A percentile compares a stretch with the other conserved stretches of the same genome.
Conservation (phyloP, 2,329 filamentous ascomycete species). For the Uncinocarpus reesii region DNA sequence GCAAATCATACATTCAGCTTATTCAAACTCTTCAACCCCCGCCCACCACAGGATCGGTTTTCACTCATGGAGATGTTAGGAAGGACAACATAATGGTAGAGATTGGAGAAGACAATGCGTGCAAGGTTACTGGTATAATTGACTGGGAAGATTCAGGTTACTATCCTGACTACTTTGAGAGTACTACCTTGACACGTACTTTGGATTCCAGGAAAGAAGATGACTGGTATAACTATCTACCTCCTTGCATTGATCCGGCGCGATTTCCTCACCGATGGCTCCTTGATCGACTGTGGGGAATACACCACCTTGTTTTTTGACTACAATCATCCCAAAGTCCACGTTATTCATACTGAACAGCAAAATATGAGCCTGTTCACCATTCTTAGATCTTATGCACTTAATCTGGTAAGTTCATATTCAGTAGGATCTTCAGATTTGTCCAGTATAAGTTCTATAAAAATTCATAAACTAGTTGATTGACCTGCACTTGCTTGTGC, state of each 20-base stretch:
- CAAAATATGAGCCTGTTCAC: no score
- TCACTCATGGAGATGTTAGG: conserved; percentile 15
- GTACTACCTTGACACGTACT: conserved; percentile 19
- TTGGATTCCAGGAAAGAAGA: conserved; percentile 15
- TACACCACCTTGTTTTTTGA: no score
- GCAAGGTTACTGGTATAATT: conserved; percentile 22
- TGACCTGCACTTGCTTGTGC: no score
- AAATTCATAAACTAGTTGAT: no score
- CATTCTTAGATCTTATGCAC: no score
- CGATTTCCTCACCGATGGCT: conserved; percentile 13
- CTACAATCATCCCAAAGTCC: no score
- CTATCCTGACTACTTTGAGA: conserved; percentile 26
- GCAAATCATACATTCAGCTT: conserved; percentile 18
- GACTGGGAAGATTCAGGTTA: conserved; percentile 28
- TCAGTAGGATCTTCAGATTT: no score
- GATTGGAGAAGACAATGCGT: conserved; percentile 1
- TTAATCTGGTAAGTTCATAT: no score
- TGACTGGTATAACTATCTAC: conserved; percentile 25
- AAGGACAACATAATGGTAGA: conserved; percentile 15
- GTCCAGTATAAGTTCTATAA: no score
- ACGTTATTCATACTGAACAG: no score
- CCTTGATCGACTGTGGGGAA: conserved; percentile 14
- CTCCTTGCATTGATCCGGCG: conserved; percentile 21
- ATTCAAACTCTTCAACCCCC: conserved; percentile 16
- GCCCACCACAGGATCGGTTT: conserved; percentile 11